Evolutionary conservation across 1,139 yeast species (phyloP).

Genomic region (Yamadazyma mexicana): DNA sequence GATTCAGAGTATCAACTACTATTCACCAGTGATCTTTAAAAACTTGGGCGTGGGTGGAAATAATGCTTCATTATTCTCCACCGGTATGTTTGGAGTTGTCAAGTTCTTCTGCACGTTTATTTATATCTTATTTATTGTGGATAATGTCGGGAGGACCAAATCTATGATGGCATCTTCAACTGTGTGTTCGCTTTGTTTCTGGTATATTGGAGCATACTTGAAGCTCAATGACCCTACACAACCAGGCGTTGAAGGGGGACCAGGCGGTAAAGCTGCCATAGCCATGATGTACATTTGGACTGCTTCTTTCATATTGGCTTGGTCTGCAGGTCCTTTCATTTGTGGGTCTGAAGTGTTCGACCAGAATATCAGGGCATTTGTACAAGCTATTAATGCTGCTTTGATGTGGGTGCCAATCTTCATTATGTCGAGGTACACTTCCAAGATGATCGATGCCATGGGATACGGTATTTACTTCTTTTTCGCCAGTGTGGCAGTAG

Average conservation of each 20-base stretch:
- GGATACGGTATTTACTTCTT: conserved; percentile 42
- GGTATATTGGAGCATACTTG: conserved; percentile 45
- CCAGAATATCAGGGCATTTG: conserved; percentile 42
- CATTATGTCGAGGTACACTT: conserved; percentile 39
- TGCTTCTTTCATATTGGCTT: conserved; percentile 41
- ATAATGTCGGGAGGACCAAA: conserved; percentile 13
- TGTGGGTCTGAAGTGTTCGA: conserved; percentile 45
- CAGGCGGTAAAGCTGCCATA: conserved; percentile 45
- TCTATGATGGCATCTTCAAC: conserved; percentile 39
- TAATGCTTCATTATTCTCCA: conserved; percentile 24
- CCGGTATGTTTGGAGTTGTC: conserved; percentile 25
- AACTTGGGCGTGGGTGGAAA: conserved; percentile 12
- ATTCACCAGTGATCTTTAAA: conserved; percentile 13
- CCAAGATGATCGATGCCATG: conserved; percentile 38
- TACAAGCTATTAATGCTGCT: conserved; percentile 45
- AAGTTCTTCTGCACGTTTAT: conserved; percentile 13
- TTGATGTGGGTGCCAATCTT: conserved; percentile 45
- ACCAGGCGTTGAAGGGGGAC: conserved; percentile 39
- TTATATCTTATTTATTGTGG: conserved; percentile 11
- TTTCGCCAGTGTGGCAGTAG: conserved; percentile 34
- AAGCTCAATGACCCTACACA: conserved; percentile 38
- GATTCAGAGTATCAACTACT: conserved; percentile 34
- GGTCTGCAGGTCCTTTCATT: conserved; percentile 48
- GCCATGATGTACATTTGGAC: conserved; percentile 48
- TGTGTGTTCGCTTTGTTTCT: conserved; percentile 40